Evolutionary conservation across 805 yeast species (phyloP).

Genomic region (Schwanniomyces occidentalis): DNA sequence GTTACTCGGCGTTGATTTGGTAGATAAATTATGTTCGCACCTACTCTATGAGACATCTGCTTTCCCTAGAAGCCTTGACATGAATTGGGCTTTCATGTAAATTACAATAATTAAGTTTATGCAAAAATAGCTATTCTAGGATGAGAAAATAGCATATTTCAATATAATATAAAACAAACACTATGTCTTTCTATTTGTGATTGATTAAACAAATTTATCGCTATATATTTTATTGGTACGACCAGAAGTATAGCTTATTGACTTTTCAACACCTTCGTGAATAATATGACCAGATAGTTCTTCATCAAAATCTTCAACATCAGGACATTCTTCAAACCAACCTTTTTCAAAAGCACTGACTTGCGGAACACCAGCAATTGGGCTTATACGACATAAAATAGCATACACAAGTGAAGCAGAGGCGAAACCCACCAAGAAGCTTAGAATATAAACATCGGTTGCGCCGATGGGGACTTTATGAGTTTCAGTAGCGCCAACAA

Average conservation of each 20-base stretch:
- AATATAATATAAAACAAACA: no score
- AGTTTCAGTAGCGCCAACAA: slow-evolving; percentile 79
- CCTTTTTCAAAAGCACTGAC: slow-evolving; percentile 48
- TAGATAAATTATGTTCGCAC: no score
- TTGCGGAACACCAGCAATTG: slow-evolving; percentile 42
- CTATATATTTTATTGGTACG: slow-evolving; percentile 1
- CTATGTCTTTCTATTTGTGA: no score
- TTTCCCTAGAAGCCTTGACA: no score
- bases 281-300: slow-evolving; percentile 32
- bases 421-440: slow-evolving; percentile 75
- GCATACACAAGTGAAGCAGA: slow-evolving; percentile 58
- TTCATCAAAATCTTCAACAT: slow-evolving; percentile 62
- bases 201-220: slow-evolving; percentile 2
- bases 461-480: slow-evolving; percentile 76
- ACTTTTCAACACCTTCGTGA: slow-evolving; percentile 17
- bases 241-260: slow-evolving; percentile 13
- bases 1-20: no score
- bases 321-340: slow-evolving; percentile 64
- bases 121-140: no score
- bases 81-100: no score
- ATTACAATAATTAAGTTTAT: no score
- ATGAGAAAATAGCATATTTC: no score
- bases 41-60: no score
- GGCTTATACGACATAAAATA: slow-evolving; percentile 51
- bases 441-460: slow-evolving; percentile 65